These are phyloP conservation scores for Sisymbrium altissimum DNA, from an alignment of 345 rosid genomes.

Conservation along the genomic window DNA sequence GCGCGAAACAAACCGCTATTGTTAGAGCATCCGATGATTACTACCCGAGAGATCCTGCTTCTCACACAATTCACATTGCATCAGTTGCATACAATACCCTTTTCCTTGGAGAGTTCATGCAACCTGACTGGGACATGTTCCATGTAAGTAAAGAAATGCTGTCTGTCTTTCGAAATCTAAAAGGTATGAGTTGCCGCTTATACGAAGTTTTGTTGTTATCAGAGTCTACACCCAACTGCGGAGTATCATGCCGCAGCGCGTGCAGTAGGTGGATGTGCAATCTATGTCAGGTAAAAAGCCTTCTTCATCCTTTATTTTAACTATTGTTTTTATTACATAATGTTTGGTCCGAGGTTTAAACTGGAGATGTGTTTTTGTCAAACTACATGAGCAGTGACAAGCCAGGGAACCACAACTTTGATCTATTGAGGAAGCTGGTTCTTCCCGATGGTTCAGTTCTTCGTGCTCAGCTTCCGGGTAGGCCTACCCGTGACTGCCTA, in stretches of 20 bases:
- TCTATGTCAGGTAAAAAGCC: constrained; percentile 78
- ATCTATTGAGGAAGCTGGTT: constrained; percentile 77
- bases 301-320: background rate
- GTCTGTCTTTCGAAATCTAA: background rate
- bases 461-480: constrained; percentile 81
- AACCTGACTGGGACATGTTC: constrained; percentile 99
- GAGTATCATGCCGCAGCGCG: constrained; percentile 97
- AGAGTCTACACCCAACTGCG: constrained; percentile 96
- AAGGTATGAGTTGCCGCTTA: background rate
- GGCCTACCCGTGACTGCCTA: constrained; percentile 88
- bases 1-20: constrained; percentile 90
- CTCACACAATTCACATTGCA: constrained; percentile 92
- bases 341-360: background rate
- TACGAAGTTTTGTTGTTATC: constrained; percentile 31
- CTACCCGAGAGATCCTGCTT: constrained; percentile 91
- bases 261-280: constrained; percentile 92
- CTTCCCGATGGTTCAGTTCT: constrained; percentile 94
- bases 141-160: constrained; percentile 59
- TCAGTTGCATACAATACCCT: constrained; percentile 88
- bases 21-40: constrained; percentile 96
- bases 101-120: constrained; percentile 98
- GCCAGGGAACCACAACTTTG: constrained; percentile 93
- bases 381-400: constrained; percentile 58
- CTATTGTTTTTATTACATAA: background rate
- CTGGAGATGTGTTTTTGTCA: background rate